Conservation (phyloP, 148 eudicot genomes). For the Rhododendron henanense region DNA sequence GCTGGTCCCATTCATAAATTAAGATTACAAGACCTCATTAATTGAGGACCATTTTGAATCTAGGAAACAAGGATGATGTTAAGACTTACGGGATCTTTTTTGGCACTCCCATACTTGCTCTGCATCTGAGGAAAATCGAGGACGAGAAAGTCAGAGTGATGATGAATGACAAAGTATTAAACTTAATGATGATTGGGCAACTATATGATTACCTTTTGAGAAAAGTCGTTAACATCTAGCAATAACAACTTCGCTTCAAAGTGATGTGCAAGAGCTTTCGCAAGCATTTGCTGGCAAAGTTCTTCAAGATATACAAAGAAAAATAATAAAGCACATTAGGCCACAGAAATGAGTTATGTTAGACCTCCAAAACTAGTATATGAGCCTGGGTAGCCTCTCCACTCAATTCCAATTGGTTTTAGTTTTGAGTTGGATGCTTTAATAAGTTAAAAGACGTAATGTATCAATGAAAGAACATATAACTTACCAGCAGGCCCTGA, state of each 20-base stretch:
- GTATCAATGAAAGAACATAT: background rate
- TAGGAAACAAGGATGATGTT: background rate
- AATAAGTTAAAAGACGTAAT: background rate
- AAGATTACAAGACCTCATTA: background rate
- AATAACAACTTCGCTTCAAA: conserved; percentile 82
- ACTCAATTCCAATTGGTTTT: background rate
- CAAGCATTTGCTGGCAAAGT: conserved; percentile 76
- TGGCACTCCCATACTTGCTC: conserved; percentile 72
- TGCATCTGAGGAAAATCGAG: conserved; percentile 64
- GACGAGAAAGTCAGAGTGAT: conserved; percentile 13
- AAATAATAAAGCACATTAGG: conserved; percentile 8
- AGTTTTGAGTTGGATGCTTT: background rate
- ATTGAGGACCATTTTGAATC: background rate
- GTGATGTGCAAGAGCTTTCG: conserved; percentile 76
- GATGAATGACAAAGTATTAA: background rate
- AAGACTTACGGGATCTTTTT: conserved; percentile 66
- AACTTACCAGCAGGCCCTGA: conserved; percentile 88
- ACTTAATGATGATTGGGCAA: background rate
- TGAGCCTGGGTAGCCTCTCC: background rate
- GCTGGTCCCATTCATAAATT: background rate
- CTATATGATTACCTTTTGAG: conserved; percentile 49
- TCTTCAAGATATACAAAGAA: conserved; percentile 37
- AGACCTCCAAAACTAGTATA: background rate
- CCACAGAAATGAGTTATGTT: background rate
- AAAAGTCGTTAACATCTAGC: conserved; percentile 77